phyloP scores from a whole-genome alignment of 495 filamentous ascomycete species.

The Penicillium chermesinum region DNA sequence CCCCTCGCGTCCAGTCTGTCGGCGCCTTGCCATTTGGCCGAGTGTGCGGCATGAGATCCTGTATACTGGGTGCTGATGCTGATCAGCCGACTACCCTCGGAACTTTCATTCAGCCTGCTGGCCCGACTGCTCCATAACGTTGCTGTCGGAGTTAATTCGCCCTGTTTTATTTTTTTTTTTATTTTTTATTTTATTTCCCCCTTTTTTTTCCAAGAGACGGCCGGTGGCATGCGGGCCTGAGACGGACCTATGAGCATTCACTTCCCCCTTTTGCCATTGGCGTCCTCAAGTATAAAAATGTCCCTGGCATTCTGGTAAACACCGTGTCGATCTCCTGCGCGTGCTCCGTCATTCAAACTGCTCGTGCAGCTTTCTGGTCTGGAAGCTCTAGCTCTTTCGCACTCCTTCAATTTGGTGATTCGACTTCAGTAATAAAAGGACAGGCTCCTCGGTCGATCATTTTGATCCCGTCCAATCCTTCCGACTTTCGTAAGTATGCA shows the following conservation, averaged over 20 bases:
- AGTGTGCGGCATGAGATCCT: conserved; percentile 11
- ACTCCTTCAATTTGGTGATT: conserved; percentile 9
- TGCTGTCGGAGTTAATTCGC: conserved; percentile 13
- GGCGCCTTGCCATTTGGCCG: conserved; percentile 14
- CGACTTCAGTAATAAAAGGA: conserved; percentile 13
- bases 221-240: conserved; percentile 26
- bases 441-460: conserved; percentile 22
- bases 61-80: conserved; percentile 11
- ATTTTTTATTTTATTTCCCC: too few species aligned
- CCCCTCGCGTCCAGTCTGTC: conserved; percentile 10
- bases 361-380: conserved; percentile 2
- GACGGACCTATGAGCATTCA: conserved; percentile 4
- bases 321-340: conserved; percentile 23
- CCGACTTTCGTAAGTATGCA: conserved; percentile 22
- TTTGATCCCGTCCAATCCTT: conserved; percentile 21
- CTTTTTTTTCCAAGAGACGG: too few species aligned
- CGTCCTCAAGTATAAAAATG: conserved; percentile 28
- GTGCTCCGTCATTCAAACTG: conserved; percentile 9
- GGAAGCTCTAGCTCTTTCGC: conserved; percentile 5
- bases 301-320: conserved; percentile 32
- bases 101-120: conserved; percentile 12
- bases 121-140: conserved; percentile 19
- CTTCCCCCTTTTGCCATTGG: conserved; percentile 16
- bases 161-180: too few species aligned
- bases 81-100: conserved; percentile 22